Conservation (phyloP, 768 basidiomycete genomes). For the Xerocomellus dryophilus region DNA sequence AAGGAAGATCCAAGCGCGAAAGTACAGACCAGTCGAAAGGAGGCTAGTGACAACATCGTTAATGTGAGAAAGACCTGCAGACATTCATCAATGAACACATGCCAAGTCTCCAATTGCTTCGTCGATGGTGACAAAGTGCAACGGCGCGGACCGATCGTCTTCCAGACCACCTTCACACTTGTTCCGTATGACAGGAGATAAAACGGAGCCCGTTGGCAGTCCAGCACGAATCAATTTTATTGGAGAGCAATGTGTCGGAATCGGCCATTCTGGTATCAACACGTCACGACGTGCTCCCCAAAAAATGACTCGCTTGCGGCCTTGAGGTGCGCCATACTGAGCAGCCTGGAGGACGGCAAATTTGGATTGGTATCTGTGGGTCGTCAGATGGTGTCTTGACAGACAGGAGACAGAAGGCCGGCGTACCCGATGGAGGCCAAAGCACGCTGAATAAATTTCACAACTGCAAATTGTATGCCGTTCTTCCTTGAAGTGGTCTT, state of each 20-base stretch:
- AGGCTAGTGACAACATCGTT: constrained; percentile 39
- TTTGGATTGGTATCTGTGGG: constrained; percentile 56
- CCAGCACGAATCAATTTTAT: constrained; percentile 31
- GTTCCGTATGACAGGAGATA: constrained; percentile 46
- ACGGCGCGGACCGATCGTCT: constrained; percentile 53
- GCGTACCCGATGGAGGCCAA: constrained; percentile 63
- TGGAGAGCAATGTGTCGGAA: constrained; percentile 57
- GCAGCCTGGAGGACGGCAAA: constrained; percentile 66
- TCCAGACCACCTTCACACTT: constrained; percentile 28
- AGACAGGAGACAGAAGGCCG: neutral
- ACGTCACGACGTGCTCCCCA: constrained; percentile 59
- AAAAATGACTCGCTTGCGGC: constrained; percentile 64
- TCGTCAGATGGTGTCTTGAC: neutral
- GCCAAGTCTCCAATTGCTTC: constrained; percentile 73
- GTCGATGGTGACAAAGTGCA: constrained; percentile 53
- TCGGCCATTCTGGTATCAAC: constrained; percentile 57
- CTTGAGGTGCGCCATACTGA: constrained; percentile 72
- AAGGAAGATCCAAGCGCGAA: neutral
- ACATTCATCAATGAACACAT: constrained; percentile 27
- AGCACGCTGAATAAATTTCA: constrained; percentile 63
- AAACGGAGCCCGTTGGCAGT: constrained; percentile 43
- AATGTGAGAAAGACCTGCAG: constrained; percentile 3
- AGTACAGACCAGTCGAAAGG: constrained; percentile 62
- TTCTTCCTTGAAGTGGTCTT: constrained; percentile 37
- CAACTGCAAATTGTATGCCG: constrained; percentile 50